phyloP scores from a whole-genome alignment of 2,329 filamentous ascomycete genomes.

The Ilyonectria robusta region DNA sequence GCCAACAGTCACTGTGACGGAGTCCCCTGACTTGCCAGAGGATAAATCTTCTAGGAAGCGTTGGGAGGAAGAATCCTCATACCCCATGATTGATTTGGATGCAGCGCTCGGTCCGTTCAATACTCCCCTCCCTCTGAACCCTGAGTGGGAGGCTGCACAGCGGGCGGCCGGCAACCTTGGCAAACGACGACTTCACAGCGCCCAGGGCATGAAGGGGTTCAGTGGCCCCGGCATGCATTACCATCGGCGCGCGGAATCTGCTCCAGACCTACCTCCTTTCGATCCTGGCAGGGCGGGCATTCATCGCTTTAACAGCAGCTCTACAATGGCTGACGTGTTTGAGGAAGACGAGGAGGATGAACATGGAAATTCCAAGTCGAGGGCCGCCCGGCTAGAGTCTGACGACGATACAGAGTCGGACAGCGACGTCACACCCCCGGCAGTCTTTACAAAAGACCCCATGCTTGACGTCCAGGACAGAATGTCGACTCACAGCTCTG shows the following conservation, averaged over 20 bases:
- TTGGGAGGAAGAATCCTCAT: slow-evolving; percentile 74
- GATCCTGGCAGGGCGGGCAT: slow-evolving; percentile 72
- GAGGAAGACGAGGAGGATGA: slow-evolving; percentile 84
- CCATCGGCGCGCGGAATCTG: slow-evolving; percentile 84
- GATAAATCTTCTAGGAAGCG: slow-evolving; percentile 51
- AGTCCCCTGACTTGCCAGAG: slow-evolving; percentile 52
- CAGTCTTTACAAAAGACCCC: slow-evolving; percentile 40
- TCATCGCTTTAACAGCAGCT: slow-evolving; percentile 74
- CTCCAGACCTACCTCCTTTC: slow-evolving; percentile 83
- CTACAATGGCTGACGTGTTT: slow-evolving; percentile 88
- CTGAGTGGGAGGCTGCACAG: slow-evolving; percentile 78
- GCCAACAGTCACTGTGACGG: slow-evolving; percentile 60
- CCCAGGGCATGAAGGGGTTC: slow-evolving; percentile 78
- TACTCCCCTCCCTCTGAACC: slow-evolving; percentile 76
- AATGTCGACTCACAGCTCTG: slow-evolving; percentile 40
- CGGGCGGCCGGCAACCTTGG: slow-evolving; percentile 65
- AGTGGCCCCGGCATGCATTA: slow-evolving; percentile 80
- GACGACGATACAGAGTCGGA: slow-evolving; percentile 67
- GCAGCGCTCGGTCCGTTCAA: slow-evolving; percentile 94
- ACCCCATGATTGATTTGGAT: slow-evolving; percentile 92
- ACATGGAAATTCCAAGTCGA: slow-evolving; percentile 62
- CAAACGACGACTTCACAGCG: slow-evolving; percentile 82
- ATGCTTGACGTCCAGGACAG: slow-evolving; percentile 43
- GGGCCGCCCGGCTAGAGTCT: slow-evolving; percentile 49
- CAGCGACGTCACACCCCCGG: slow-evolving; percentile 54